Base-by-base conservation (phyloP, 129 eudicot genomes). In the Chrysanthemum seticuspe region DNA sequence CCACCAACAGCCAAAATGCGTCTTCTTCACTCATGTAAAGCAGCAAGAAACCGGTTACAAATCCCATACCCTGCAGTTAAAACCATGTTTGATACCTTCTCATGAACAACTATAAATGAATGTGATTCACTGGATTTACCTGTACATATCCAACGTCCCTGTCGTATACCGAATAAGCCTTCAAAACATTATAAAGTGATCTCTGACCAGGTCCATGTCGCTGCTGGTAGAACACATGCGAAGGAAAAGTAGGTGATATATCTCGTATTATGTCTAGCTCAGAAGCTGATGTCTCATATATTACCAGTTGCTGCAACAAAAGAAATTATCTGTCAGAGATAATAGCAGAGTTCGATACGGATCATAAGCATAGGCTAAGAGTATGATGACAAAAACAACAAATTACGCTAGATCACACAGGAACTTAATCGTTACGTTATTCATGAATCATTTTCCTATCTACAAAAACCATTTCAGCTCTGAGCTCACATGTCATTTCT, bases 11-110 rank as follows among this genome's bases (percentile, higher is more conserved):
- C 99, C 99, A 95, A 85, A 95, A 95, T 55, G 97, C 99, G 83
- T 95, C 99, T 82, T 95, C 99, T 76, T 95, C 99, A 52, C 99
- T 90, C 99, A 95, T 95, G 83, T 95, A 95, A 74, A 95, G 99
- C 74, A 95, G 96, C 76, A 95, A 81, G 4, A 95, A 78, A 76
- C 99, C 99, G 21, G 94, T 94, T 57, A 95, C 62, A 67, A 88
- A 95, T 36, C 99, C 99, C 99, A 95, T 95, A 27, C 99, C 99
- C 99, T 95, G 87, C 76, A 79, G 29, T 73, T 51, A 51, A 78
- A 74, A 83, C 4, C 21, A 65, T 61, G 40, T 19, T 44, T 47
- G 29, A 49, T 23, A 76, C 45, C 16, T 12, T 34, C 15, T 57
- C 71, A 61, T 62, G 74, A 67, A 65, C 45, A 53, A 44, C 48